phyloP scores from a whole-genome alignment of 2,329 filamentous ascomycete species.

The Colletotrichum noveboracense region DNA sequence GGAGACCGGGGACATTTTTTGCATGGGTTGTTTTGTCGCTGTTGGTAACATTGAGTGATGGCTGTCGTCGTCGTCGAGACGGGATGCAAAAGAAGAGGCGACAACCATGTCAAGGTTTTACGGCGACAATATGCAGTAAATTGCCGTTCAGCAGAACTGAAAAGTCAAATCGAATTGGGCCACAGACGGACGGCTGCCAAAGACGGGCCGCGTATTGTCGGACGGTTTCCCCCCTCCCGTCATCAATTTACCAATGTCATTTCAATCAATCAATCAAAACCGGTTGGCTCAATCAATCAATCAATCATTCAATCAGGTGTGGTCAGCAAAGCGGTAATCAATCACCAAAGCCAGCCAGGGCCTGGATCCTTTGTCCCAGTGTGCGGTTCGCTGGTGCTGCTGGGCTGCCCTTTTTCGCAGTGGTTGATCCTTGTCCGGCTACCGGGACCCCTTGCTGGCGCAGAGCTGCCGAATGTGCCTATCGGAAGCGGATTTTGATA shows the following conservation, averaged over 20 bases:
- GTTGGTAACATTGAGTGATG: neutral
- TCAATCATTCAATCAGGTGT: neutral
- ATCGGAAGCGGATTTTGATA: neutral
- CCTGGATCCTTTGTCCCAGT: conserved; percentile 1
- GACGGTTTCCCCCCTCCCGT: neutral
- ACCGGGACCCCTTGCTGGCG: neutral
- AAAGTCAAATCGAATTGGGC: neutral
- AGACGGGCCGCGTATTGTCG: neutral
- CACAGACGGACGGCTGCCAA: neutral
- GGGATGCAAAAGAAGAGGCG: neutral
- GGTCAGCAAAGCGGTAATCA: conserved; percentile 4
- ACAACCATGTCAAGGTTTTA: neutral
- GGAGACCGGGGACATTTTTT: neutral
- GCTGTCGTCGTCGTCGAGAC: neutral
- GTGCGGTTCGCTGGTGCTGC: neutral
- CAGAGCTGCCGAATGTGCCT: neutral
- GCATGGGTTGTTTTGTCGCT: neutral
- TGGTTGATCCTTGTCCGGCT: neutral
- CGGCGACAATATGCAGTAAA: neutral
- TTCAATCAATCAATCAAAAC: neutral
- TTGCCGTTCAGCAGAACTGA: neutral
- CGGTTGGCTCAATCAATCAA: neutral
- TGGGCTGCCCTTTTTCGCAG: neutral
- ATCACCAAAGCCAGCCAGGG: neutral
- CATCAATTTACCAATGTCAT: neutral